Conservation (phyloP, 2,329 filamentous ascomycete species). For the Scedosporium aurantiacum region DNA sequence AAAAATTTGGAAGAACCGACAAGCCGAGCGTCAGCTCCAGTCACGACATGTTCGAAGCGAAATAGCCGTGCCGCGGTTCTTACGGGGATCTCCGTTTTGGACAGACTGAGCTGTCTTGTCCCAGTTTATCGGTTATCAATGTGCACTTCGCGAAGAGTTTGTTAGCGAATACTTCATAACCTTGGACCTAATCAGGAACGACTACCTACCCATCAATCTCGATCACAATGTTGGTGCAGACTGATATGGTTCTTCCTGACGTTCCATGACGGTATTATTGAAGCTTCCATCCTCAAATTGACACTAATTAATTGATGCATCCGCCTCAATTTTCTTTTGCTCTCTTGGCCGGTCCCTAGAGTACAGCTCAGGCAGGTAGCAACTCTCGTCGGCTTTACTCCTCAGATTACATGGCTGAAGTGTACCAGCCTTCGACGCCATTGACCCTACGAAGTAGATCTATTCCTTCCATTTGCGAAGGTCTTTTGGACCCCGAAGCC, state of each 20-base stretch:
- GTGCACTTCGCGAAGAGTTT: neutral
- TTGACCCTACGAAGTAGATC: too few species aligned
- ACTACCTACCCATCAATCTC: too few species aligned
- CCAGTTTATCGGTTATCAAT: neutral
- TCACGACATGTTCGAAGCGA: neutral
- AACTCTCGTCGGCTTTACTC: neutral
- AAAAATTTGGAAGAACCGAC: neutral
- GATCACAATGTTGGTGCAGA: neutral
- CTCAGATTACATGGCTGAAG: neutral
- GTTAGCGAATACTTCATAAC: neutral
- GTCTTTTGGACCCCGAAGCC: neutral
- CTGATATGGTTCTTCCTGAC: neutral
- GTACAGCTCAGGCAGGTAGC: neutral
- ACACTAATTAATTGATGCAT: neutral
- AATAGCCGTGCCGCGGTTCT: conserved; percentile 1
- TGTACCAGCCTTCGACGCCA: neutral
- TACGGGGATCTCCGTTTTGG: neutral
- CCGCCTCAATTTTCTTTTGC: neutral
- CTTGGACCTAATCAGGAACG: neutral
- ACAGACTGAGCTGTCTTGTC: neutral
- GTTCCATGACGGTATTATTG: neutral
- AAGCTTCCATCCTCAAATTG: neutral
- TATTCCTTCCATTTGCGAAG: too few species aligned
- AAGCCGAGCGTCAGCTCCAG: neutral
- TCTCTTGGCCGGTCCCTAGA: neutral